Evolutionary conservation across 148 eudicot genomes (phyloP).

Genomic region (Silene latifolia): DNA sequence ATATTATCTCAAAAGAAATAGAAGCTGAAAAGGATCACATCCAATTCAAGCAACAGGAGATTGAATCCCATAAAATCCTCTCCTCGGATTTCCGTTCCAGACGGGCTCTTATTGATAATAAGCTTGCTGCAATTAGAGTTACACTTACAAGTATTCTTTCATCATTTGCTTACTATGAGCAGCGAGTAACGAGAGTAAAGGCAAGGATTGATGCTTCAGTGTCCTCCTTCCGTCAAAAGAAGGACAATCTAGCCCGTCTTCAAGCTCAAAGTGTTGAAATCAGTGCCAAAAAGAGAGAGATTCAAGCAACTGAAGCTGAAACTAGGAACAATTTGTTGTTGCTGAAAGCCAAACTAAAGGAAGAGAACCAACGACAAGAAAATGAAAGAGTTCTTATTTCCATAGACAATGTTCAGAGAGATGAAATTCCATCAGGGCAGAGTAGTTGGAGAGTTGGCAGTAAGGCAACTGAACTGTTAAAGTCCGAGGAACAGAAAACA

Average conservation of each 20-base stretch:
- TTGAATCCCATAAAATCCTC: conserved; percentile 29
- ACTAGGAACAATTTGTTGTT: conserved; percentile 36
- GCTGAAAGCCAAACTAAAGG: conserved; percentile 55
- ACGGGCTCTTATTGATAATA: conserved; percentile 40
- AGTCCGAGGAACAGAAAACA: conserved; percentile 78
- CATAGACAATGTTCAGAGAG: conserved; percentile 68
- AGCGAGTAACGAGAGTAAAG: conserved; percentile 65
- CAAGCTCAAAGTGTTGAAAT: conserved; percentile 38
- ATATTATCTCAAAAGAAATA: conserved; percentile 46
- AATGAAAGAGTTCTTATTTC: conserved; percentile 75
- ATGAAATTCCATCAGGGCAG: conserved; percentile 28
- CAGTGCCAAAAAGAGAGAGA: conserved; percentile 37
- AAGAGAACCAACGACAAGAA: conserved; percentile 55
- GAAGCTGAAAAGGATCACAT: conserved; percentile 40
- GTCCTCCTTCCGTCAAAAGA: conserved; percentile 36
- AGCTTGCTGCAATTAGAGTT: conserved; percentile 58
- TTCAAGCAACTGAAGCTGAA: conserved; percentile 49
- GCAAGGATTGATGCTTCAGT: conserved; percentile 40
- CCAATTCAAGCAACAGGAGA: conserved; percentile 45
- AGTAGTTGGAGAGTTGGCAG: conserved; percentile 49
- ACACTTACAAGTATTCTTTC: conserved; percentile 57
- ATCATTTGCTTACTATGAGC: conserved; percentile 66
- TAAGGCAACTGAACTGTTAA: conserved; percentile 83
- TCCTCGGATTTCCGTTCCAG: conserved; percentile 41
- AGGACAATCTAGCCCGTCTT: conserved; percentile 39